Percentiles rank a stretch among this genome's conserved stretches.
These are phyloP conservation scores for Taphrina wiesneri DNA, from an alignment of 1,139 yeast species.

Conservation along the genomic window DNA sequence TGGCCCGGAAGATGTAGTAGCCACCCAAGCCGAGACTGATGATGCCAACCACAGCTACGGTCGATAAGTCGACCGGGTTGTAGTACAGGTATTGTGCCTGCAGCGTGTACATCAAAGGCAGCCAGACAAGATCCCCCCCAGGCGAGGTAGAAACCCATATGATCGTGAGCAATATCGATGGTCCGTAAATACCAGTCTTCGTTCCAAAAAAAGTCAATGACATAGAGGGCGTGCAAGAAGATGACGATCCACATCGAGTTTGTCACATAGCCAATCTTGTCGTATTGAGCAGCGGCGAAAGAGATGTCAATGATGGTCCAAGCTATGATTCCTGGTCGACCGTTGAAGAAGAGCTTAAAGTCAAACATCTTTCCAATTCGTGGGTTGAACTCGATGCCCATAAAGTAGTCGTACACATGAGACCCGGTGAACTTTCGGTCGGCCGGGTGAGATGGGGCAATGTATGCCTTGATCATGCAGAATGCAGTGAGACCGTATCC, in stretches of 20 bases:
- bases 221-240: constrained; percentile 72
- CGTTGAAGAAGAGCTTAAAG: constrained; percentile 85
- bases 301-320: constrained; percentile 81
- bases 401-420: constrained; percentile 70
- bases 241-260: constrained; percentile 74
- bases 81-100: constrained; percentile 80
- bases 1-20: constrained; percentile 74
- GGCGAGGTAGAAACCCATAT: constrained; percentile 92
- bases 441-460: constrained; percentile 35
- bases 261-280: constrained; percentile 58
- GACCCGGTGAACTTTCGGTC: constrained; percentile 35
- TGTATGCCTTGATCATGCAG: constrained; percentile 34
- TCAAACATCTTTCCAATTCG: constrained; percentile 75
- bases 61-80: constrained; percentile 62
- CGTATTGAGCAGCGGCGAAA: constrained; percentile 78
- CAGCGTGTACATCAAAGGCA: constrained; percentile 85
- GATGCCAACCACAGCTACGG: constrained; percentile 45
- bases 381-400: constrained; percentile 93
- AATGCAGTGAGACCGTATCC: constrained; percentile 33
- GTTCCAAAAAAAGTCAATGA: constrained; percentile 72
- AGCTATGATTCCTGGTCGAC: constrained; percentile 87
- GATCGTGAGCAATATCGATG: constrained; percentile 97
- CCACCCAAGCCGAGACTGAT: constrained; percentile 59
- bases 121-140: constrained; percentile 91
- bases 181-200: constrained; percentile 59